phyloP scores from a whole-genome alignment of 78 protist genomes.

The Isochrysis galbana region DNA sequence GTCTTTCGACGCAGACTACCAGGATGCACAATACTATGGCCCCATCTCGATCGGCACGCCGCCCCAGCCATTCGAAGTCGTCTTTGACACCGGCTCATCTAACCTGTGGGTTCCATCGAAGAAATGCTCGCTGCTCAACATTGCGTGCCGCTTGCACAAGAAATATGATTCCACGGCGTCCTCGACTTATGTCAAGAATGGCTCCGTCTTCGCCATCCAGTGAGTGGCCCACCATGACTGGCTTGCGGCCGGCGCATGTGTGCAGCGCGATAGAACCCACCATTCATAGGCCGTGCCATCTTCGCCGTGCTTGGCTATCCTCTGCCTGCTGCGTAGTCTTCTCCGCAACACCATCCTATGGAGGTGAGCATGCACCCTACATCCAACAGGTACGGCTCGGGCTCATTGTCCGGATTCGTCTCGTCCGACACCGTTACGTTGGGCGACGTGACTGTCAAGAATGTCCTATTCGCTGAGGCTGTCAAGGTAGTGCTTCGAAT shows the following conservation, averaged over 20 bases:
- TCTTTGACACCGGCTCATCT: conserved; percentile 95
- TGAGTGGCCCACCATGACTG: too few relatives aligned
- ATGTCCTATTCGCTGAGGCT: not conserved
- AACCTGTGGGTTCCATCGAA: conserved; percentile 84
- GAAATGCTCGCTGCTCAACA: not conserved
- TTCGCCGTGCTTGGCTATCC: not conserved
- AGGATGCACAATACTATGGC: conserved; percentile 86
- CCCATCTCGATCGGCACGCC: conserved; percentile 93
- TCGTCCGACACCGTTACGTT: not conserved
- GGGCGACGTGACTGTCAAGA: not conserved
- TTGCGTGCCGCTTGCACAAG: not conserved
- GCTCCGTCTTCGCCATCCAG: conserved; percentile 76
- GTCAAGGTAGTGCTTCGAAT: not conserved
- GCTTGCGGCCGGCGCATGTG: too few relatives aligned
- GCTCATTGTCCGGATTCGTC: conserved; percentile 78
- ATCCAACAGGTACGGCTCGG: conserved; percentile 94
- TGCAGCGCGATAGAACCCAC: too few relatives aligned
- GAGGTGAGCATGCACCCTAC: too few relatives aligned
- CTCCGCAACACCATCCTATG: too few relatives aligned
- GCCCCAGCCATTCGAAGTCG: conserved; percentile 87
- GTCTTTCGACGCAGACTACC: too few relatives aligned
- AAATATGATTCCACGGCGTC: conserved; percentile 73
- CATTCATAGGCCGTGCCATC: not conserved
- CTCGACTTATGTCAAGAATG: conserved; percentile 78
- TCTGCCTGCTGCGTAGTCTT: not conserved